Conservation (phyloP, 495 filamentous ascomycete species). For the Tuber melanosporum region DNA sequence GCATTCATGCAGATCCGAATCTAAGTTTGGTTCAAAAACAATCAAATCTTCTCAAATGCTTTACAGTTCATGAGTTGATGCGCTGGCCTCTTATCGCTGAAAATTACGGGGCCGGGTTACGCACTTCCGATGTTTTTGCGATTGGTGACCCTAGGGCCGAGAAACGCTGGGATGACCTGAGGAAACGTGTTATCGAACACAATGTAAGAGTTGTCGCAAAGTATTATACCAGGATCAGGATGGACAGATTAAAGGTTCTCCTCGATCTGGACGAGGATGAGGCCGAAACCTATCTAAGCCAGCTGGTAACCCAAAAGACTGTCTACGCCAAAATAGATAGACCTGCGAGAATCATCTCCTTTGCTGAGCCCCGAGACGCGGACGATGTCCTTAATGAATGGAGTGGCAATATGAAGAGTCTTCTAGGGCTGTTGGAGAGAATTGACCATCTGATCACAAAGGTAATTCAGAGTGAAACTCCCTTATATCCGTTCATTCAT, state of each 20-base stretch:
- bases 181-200: conserved; percentile 97
- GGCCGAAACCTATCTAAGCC: conserved; percentile 94
- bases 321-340: conserved; percentile 97
- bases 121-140: conserved; percentile 82
- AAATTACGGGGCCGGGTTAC: conserved; percentile 81
- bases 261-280: conserved; percentile 89
- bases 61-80: conserved; percentile 95
- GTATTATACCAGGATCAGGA: conserved; percentile 95
- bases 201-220: conserved; percentile 96
- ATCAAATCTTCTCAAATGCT: conserved; percentile 72
- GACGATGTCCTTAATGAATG: conserved; percentile 97
- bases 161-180: conserved; percentile 82
- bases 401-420: conserved; percentile 97
- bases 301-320: conserved; percentile 91
- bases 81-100: conserved; percentile 89
- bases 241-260: conserved; percentile 78
- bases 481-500: not conserved
- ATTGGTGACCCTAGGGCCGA: conserved; percentile 66
- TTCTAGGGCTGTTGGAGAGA: conserved; percentile 82
- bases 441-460: conserved; percentile 99
- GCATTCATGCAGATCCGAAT: conserved; percentile 65
- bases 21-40: conserved; percentile 43
- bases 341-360: conserved; percentile 82
- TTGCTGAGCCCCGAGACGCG: conserved; percentile 87
- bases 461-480: conserved; percentile 14